Conservation (phyloP, 805 yeast genomes). For the Yamadazyma tumulicola region DNA sequence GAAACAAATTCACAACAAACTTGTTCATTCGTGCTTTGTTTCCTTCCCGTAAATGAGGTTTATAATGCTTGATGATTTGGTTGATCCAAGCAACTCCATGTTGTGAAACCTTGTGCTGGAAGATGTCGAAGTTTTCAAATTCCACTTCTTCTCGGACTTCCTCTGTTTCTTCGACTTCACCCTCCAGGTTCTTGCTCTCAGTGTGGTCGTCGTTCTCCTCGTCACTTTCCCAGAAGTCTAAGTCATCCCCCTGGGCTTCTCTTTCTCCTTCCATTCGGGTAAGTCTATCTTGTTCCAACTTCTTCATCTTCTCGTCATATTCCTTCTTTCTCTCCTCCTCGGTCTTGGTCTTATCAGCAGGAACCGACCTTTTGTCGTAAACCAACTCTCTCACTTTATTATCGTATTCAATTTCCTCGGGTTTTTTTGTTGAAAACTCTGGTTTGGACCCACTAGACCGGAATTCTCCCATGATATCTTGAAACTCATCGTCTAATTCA, state of each 20-base stretch:
- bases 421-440: slow-evolving; percentile 27
- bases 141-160: slow-evolving; percentile 10
- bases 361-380: slow-evolving; percentile 72
- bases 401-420: slow-evolving; percentile 55
- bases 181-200: slow-evolving; percentile 29
- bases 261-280: slow-evolving; percentile 72
- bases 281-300: slow-evolving; percentile 63
- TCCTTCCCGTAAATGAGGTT: slow-evolving; percentile 77
- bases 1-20: slow-evolving; percentile 61
- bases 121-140: slow-evolving; percentile 30
- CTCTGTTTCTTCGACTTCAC: slow-evolving; percentile 14
- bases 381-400: slow-evolving; percentile 62
- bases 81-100: slow-evolving; percentile 48
- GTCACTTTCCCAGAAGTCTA: slow-evolving; percentile 64
- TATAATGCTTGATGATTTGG: slow-evolving; percentile 56
- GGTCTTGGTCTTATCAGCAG: slow-evolving; percentile 78
- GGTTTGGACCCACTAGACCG: slow-evolving; percentile 11
- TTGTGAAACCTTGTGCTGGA: slow-evolving; percentile 20
- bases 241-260: slow-evolving; percentile 63
- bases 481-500: slow-evolving; percentile 72
- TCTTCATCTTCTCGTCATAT: slow-evolving; percentile 54
- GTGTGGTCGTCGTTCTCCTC: slow-evolving; percentile 40
- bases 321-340: slow-evolving; percentile 65
- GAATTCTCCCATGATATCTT: slow-evolving; percentile 61
- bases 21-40: slow-evolving; percentile 69